Base-by-base conservation (phyloP, 1,139 yeast species). In the Hansenula lynferdii region DNA sequence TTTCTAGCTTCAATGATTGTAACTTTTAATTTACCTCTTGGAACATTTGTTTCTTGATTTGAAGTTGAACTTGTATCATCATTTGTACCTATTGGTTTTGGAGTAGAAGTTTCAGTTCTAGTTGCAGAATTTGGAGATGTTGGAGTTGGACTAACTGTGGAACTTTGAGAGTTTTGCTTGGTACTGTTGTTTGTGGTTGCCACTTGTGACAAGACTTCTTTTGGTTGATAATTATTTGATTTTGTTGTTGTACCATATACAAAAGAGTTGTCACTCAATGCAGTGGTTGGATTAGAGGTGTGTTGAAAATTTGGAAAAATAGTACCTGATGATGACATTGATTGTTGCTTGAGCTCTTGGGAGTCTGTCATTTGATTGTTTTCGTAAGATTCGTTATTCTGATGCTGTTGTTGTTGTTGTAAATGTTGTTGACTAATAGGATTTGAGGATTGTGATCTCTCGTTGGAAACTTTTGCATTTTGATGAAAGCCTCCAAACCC, bases 1-100 rank as follows among this genome's bases (percentile, higher is more conserved):
- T 78, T 81, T 42, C 72, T 74, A 3, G 96, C 97, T 58, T 86
- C 92, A 29, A 84, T 68, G 49, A 92, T 87, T 35, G 77, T 77
- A 35, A 92, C 89, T 53, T 79, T 78, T 39, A 92, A 71, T 58
- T 85, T 85, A 34, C 97, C 97, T 59, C 84, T 76, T 36, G 89
- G 87, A 31, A 77, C 71, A 31, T n/a, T n/a, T n/a, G n/a, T n/a
- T n/a, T n/a, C n/a, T n/a, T n/a, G n/a, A n/a, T 60, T 55, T 24
- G 70, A 58, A 39, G 61, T 59, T 34, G 43, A 31, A 17, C n/a
- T n/a, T n/a, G 37, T n/a, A 6, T 18, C 41, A 19, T 31, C 28
- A 25, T 32, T 11, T 14, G 39, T 27, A 23, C 31, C 36, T 9
- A 33, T 38, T 24, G 41, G 37, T 29, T 39, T 41, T 33, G 50